Conservation (phyloP, 2,329 filamentous ascomycete genomes). For the Hypoxylon sp. region DNA sequence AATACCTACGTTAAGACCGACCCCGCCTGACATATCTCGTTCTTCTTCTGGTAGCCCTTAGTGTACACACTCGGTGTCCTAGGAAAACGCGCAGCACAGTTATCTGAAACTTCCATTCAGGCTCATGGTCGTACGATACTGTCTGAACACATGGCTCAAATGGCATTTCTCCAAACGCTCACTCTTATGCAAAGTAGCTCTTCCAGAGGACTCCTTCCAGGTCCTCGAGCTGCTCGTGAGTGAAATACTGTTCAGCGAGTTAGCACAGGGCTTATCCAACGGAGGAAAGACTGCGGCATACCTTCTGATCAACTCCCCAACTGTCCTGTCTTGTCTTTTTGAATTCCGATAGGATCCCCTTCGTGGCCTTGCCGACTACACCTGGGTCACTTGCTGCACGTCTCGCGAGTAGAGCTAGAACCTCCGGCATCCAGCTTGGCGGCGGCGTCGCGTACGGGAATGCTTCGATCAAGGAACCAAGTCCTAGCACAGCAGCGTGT, state of each 20-base stretch:
- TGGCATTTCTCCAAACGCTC: not conserved
- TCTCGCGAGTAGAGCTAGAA: constrained; percentile 86
- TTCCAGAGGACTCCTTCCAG: constrained; percentile 98
- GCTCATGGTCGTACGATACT: not conserved
- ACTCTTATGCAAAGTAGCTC: constrained; percentile 90
- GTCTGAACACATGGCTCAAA: not conserved
- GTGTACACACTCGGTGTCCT: constrained; percentile 25
- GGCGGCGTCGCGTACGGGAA: constrained; percentile 97
- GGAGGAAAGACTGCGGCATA: constrained; percentile 58
- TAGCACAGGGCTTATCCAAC: constrained; percentile 44
- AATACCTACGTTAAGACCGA: constrained; percentile 6
- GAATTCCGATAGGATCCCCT: constrained; percentile 94
- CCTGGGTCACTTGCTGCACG: constrained; percentile 90
- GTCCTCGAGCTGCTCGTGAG: constrained; percentile 92
- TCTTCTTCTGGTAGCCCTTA: constrained; percentile 1
- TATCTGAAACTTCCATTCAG: not conserved
- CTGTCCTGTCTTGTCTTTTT: constrained; percentile 99
- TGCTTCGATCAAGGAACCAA: constrained; percentile 92
- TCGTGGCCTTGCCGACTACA: constrained; percentile 95
- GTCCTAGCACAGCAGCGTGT: constrained; percentile 91
- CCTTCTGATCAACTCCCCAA: constrained; percentile 98
- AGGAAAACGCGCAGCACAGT: constrained; percentile 15
- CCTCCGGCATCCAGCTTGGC: constrained; percentile 92
- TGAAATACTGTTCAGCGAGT: constrained; percentile 76
- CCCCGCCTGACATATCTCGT: constrained; percentile 19